Base-by-base conservation (phyloP, 23 red algal genomes). In the Gracilariopsis chorda region DNA sequence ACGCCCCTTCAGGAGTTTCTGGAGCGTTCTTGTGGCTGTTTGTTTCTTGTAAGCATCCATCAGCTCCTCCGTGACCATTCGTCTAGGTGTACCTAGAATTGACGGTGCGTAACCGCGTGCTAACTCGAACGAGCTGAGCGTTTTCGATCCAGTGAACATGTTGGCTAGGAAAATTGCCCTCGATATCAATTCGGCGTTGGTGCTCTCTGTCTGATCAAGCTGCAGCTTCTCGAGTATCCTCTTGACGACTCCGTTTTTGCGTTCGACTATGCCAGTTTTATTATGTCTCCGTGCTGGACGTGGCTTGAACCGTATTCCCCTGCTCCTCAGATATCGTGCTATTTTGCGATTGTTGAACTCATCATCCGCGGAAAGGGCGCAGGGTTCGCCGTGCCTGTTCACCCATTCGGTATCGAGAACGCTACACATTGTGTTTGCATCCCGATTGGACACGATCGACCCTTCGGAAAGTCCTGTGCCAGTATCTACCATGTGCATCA, bases 81-180 rank as follows among this genome's bases (percentile, higher is more conserved):
- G 5, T 36, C 13, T 5, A 37, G 79, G 55, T 9, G 44, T 25
- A 4, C 52, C 30, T 65, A 84, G 52, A 10, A 84, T 84, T 3
- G 79, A 84, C 23, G 79, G 79, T 36, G 51, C 33, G 36, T 84
- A 84, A 32, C 51, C 79, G 61, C 49, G 19, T 40, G 57, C 79
- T 28, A 84, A 24, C 36, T 84, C 5, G 27, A 84, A 84, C 14
- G 55, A 65, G 33, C 79, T 84, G 17, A 84, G 30, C 17, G 64
- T 33, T 14, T 39, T 40, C 4, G 52, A 44, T 60, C 43, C 79
- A 25, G 52, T 40, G 36, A 84, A 84, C 32, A 14, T 24, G 32
- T 84, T 84, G 5, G 51, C 37, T 4, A 84, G 55, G 36, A 84
- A 65, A 16, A 48, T 65, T 14, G 52, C 79, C 17, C 79, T 40